Conservation (phyloP, 2,329 filamentous ascomycete genomes). For the Talaromyces piceae region DNA sequence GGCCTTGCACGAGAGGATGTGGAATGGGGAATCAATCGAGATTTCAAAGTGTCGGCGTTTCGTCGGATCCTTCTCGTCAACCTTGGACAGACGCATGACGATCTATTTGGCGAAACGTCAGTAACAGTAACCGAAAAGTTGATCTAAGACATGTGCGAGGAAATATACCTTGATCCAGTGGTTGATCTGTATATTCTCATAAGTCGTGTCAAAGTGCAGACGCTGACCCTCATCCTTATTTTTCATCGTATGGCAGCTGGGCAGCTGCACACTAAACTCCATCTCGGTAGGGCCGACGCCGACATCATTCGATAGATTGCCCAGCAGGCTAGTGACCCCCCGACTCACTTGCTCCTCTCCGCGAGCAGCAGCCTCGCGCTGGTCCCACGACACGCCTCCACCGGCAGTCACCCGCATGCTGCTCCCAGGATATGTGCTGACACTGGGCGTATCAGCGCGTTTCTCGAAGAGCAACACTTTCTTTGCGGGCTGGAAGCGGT, state of each 20-base stretch:
- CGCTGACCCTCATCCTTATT: slow-evolving; percentile 59
- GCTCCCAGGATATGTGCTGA: slow-evolving; percentile 65
- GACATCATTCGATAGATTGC: slow-evolving; percentile 67
- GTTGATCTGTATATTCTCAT: slow-evolving; percentile 86
- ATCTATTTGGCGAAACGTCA: slow-evolving; percentile 48
- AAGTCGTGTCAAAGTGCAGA: slow-evolving; percentile 84
- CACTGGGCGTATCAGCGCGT: slow-evolving; percentile 67
- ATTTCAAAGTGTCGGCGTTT: slow-evolving; percentile 90
- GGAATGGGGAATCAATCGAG: slow-evolving; percentile 91
- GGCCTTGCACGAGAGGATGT: slow-evolving; percentile 87
- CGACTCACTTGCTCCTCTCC: slow-evolving; percentile 49
- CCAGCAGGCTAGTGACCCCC: slow-evolving; percentile 64
- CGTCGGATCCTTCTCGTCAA: slow-evolving; percentile 67
- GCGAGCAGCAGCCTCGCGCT: slow-evolving; percentile 48
- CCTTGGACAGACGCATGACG: slow-evolving; percentile 82
- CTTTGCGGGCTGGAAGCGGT: slow-evolving; percentile 72
- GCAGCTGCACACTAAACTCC: slow-evolving; percentile 87
- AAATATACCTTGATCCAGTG: slow-evolving; percentile 85
- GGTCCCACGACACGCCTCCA: slow-evolving; percentile 65
- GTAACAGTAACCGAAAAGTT: slow-evolving; percentile 4
- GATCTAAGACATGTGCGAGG: background rate
- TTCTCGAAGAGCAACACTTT: slow-evolving; percentile 88
- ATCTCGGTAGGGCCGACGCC: slow-evolving; percentile 86
- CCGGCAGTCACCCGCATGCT: slow-evolving; percentile 70
- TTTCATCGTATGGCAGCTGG: slow-evolving; percentile 76